Evolutionary conservation across 2,329 filamentous ascomycete species (phyloP).

Genomic region (Cytospora mali): DNA sequence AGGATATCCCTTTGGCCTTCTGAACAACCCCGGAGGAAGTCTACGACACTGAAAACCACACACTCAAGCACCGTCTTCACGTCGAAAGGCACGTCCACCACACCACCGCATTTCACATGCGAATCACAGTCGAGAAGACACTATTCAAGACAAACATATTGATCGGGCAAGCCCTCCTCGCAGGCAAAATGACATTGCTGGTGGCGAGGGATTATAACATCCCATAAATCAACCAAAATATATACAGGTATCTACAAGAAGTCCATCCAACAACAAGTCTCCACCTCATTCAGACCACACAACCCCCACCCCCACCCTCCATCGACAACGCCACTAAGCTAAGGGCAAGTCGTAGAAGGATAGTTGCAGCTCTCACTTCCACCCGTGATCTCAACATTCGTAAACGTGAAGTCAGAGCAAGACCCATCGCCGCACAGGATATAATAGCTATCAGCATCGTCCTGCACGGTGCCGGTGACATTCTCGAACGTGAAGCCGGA

Average conservation of each 20-base stretch:
- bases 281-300: neutral
- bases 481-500: slow-evolving; percentile 49
- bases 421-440: slow-evolving; percentile 56
- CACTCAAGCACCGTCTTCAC: too few species aligned
- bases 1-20: too few species aligned
- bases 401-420: slow-evolving; percentile 58
- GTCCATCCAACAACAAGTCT: neutral
- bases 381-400: slow-evolving; percentile 51
- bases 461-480: slow-evolving; percentile 47
- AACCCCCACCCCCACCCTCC: neutral
- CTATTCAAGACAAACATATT: too few species aligned
- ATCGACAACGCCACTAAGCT: neutral
- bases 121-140: too few species aligned
- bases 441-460: slow-evolving; percentile 47
- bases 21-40: too few species aligned
- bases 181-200: neutral
- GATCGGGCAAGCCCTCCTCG: too few species aligned
- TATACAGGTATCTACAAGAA: neutral
- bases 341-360: slow-evolving; percentile 22
- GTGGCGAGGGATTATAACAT: neutral
- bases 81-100: too few species aligned
- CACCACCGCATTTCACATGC: too few species aligned
- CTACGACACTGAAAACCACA: too few species aligned
- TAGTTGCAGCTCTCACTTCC: slow-evolving; percentile 40
- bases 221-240: neutral